Percentiles rank a stretch among this genome's conserved stretches.
Conservation (phyloP, 331 rosid genomes). For the Acacia pycnantha region DNA sequence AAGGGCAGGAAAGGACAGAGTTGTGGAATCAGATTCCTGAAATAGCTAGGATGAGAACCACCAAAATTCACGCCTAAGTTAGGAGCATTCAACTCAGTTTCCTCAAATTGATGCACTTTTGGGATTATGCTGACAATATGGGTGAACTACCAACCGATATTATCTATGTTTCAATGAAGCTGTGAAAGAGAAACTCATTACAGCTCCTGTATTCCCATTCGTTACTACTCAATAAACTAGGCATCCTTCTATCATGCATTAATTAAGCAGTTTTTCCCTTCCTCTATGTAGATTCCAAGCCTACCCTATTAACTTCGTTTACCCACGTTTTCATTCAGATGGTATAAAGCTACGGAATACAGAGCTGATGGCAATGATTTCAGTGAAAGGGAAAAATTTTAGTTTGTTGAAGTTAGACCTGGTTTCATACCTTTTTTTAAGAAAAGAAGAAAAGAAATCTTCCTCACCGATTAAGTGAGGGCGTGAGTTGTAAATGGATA, state of each 20-base stretch:
- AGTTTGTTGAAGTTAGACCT: background rate
- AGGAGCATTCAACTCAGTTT: background rate
- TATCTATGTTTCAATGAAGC: background rate
- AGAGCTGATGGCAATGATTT: background rate
- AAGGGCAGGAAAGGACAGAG: background rate
- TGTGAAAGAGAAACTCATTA: background rate
- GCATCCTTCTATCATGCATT: background rate
- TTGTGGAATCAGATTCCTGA: background rate
- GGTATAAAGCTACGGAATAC: background rate
- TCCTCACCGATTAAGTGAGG: background rate
- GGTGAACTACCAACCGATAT: background rate
- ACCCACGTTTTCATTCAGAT: background rate
- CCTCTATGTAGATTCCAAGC: background rate
- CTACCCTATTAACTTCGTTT: background rate
- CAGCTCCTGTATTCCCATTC: background rate
- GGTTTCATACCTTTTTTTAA: background rate
- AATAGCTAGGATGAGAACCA: background rate
- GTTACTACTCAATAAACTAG: background rate
- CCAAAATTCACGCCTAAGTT: background rate
- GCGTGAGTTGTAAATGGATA: background rate
- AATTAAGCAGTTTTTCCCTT: background rate
- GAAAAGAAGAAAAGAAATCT: background rate
- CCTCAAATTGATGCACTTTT: background rate
- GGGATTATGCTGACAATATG: background rate
- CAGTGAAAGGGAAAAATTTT: background rate